Evolutionary conservation across 495 filamentous ascomycete genomes (phyloP).

Genomic region (Venustampulla echinocandica): DNA sequence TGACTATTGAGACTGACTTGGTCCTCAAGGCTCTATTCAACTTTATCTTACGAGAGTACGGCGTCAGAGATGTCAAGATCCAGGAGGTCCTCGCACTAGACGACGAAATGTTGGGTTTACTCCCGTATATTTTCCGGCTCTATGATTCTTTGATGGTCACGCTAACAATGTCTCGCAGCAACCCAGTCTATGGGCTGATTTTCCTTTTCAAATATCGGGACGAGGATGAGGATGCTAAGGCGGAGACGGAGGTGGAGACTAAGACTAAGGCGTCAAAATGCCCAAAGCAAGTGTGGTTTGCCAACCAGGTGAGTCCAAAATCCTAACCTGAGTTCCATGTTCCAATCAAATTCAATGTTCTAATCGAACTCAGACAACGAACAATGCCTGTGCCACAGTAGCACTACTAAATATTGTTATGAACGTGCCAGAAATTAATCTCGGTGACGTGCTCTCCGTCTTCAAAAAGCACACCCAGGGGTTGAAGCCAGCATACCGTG

Average conservation of each 20-base stretch:
- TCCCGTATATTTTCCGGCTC: slow-evolving; percentile 45
- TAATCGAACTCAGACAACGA: slow-evolving; percentile 47
- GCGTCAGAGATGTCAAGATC: slow-evolving; percentile 62
- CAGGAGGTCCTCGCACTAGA: slow-evolving; percentile 75
- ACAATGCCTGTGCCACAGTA: slow-evolving; percentile 80
- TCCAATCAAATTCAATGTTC: background rate
- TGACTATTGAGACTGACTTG: background rate
- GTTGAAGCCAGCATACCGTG: slow-evolving; percentile 64
- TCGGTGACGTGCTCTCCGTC: slow-evolving; percentile 55
- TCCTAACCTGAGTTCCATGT: background rate
- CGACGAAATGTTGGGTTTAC: slow-evolving; percentile 49
- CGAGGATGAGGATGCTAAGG: slow-evolving; percentile 44
- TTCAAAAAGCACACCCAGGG: slow-evolving; percentile 65
- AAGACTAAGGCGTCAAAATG: slow-evolving; percentile 38
- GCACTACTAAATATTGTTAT: slow-evolving; percentile 87
- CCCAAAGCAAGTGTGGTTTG: slow-evolving; percentile 78
- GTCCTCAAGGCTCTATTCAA: slow-evolving; percentile 65
- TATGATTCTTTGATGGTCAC: background rate
- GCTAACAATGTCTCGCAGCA: slow-evolving; percentile 28
- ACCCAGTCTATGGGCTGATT: slow-evolving; percentile 72
- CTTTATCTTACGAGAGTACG: slow-evolving; percentile 69
- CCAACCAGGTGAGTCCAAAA: slow-evolving; percentile 61
- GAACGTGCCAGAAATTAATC: slow-evolving; percentile 55
- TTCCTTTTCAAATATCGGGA: slow-evolving; percentile 71
- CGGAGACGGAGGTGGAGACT: slow-evolving; percentile 22